Evolutionary conservation across 2,329 filamentous ascomycete species (phyloP).

Genomic region (Sporothrix variecibatus): DNA sequence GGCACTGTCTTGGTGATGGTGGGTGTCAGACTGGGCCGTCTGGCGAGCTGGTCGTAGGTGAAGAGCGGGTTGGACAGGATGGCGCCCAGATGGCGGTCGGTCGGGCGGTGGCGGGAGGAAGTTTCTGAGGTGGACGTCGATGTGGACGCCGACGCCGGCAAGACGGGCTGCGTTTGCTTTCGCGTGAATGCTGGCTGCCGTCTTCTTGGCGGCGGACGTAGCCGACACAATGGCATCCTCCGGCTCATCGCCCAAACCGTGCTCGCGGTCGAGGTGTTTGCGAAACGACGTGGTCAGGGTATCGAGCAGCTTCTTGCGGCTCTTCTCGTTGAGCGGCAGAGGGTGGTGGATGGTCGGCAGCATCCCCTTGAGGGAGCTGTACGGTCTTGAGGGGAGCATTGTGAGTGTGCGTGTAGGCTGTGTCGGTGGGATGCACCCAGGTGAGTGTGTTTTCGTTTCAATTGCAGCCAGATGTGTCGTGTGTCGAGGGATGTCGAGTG

Average conservation of each 20-base stretch:
- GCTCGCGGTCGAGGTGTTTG: constrained; percentile 58
- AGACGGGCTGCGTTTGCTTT: not conserved
- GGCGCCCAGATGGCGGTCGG: constrained; percentile 55
- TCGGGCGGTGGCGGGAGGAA: constrained; percentile 38
- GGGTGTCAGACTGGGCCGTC: not conserved
- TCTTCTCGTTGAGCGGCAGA: constrained; percentile 50
- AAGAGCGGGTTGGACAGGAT: constrained; percentile 62
- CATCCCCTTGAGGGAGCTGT: constrained; percentile 45
- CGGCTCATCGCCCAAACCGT: constrained; percentile 48
- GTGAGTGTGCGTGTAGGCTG: constrained; percentile 12
- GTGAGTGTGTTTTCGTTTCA: not conserved
- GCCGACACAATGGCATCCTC: constrained; percentile 16
- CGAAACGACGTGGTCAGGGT: constrained; percentile 60
- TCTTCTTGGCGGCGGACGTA: not conserved
- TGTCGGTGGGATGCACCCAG: not conserved
- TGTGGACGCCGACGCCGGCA: not conserved
- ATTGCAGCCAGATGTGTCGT: not conserved
- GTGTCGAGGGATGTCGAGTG: not conserved
- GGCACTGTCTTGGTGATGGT: not conserved
- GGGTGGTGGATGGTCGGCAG: constrained; percentile 55
- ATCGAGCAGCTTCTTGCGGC: constrained; percentile 58
- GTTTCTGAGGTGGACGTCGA: not conserved
- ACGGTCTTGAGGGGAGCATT: constrained; percentile 42
- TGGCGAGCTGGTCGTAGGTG: constrained; percentile 36
- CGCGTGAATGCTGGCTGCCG: not conserved